A percentile compares a stretch with the other conserved stretches of the same genome.
phyloP scores from a whole-genome alignment of 1,139 yeast species.

The Yamadazyma trypodendri region DNA sequence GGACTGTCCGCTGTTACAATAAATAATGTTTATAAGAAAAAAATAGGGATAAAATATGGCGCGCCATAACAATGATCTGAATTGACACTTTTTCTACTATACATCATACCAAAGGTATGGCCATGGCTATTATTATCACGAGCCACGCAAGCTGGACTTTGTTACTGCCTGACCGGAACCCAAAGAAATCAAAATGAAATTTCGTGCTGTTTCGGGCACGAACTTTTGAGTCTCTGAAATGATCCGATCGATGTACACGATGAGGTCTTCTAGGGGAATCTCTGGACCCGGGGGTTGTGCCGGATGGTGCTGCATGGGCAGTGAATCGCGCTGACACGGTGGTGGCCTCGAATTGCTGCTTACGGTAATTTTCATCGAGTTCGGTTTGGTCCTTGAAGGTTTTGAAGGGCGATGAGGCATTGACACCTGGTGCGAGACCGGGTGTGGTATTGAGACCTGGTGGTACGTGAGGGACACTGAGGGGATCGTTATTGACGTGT shows the following conservation, averaged over 20 bases:
- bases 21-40: not conserved
- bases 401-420: constrained; percentile 8
- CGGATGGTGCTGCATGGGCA: not conserved
- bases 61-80: no score
- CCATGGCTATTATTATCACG: not conserved
- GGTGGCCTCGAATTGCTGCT: constrained; percentile 8
- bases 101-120: not conserved
- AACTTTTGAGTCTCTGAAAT: constrained; percentile 1
- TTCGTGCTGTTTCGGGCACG: not conserved
- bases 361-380: constrained; percentile 12
- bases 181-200: constrained; percentile 6
- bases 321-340: not conserved
- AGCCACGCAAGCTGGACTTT: constrained; percentile 7
- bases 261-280: constrained; percentile 2
- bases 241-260: constrained; percentile 1
- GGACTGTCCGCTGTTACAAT: not conserved
- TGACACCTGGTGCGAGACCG: not conserved
- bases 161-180: constrained; percentile 6
- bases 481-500: no score
- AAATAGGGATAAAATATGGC: constrained; percentile 1
- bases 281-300: no score
- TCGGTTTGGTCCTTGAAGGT: constrained; percentile 15
- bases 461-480: no score
- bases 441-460: not conserved
- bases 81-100: no score